Evolutionary conservation across 2,329 filamentous ascomycete species (phyloP).

Genomic region (Cercospora sp.): DNA sequence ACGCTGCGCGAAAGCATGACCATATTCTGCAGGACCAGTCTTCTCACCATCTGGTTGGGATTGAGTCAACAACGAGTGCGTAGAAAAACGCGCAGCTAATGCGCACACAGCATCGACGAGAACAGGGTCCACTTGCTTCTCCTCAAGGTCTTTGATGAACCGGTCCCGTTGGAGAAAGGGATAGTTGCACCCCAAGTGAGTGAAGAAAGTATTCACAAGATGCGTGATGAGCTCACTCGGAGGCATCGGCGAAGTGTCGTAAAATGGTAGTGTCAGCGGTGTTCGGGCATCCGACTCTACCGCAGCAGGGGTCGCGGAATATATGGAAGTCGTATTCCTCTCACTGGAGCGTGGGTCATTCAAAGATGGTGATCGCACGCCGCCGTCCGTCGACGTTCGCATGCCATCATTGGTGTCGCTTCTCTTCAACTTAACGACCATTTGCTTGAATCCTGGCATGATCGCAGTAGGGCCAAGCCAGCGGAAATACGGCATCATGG

Average conservation of each 20-base stretch:
- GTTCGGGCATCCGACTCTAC: conserved; percentile 45
- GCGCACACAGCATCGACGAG: conserved; percentile 85
- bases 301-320: conserved; percentile 31
- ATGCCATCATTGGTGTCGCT: conserved; percentile 61
- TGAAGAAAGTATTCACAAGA: conserved; percentile 78
- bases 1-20: conserved; percentile 74
- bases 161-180: conserved; percentile 74
- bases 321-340: conserved; percentile 24
- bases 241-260: conserved; percentile 71
- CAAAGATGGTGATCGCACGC: conserved; percentile 33
- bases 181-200: conserved; percentile 80
- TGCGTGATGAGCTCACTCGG: conserved; percentile 74
- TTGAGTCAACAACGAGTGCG: conserved; percentile 53
- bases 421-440: conserved; percentile 76
- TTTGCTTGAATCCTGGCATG: conserved; percentile 88
- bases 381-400: conserved; percentile 54
- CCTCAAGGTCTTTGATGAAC: conserved; percentile 72
- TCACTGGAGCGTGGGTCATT: conserved; percentile 24
- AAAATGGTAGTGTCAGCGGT: conserved; percentile 60
- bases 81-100: conserved; percentile 76
- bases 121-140: conserved; percentile 80
- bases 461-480: conserved; percentile 92
- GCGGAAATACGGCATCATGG: conserved; percentile 75
- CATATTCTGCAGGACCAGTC: conserved; percentile 62
- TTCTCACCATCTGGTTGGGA: conserved; percentile 45